These are phyloP conservation scores for Diaporthe destruens DNA, from an alignment of 2,329 filamentous ascomycete genomes.

Conservation along the genomic window DNA sequence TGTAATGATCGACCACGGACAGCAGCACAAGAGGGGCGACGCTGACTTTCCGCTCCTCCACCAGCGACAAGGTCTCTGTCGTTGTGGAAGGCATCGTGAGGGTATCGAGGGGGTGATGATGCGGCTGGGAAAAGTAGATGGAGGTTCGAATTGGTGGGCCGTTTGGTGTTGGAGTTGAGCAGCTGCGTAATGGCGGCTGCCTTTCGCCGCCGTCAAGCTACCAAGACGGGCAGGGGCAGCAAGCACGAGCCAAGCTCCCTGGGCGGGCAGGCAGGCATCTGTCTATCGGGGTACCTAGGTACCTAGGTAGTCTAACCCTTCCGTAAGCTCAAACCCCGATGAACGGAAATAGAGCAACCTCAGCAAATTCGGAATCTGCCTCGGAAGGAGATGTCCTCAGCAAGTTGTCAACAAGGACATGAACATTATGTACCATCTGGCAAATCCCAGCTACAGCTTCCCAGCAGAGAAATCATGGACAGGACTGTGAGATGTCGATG, in stretches of 20 bases:
- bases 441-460: no score
- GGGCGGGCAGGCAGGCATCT: constrained; percentile 8
- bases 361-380: neutral
- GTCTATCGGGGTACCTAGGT: no score
- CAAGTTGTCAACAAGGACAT: neutral
- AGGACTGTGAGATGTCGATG: no score
- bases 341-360: neutral
- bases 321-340: neutral
- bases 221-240: constrained; percentile 25
- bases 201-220: constrained; percentile 28
- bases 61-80: constrained; percentile 94
- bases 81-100: constrained; percentile 92
- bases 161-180: constrained; percentile 38
- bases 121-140: constrained; percentile 22
- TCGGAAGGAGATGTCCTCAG: neutral
- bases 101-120: constrained; percentile 32
- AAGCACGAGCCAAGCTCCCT: constrained; percentile 31
- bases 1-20: constrained; percentile 98
- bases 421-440: no score
- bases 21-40: constrained; percentile 98
- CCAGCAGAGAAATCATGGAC: no score
- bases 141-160: constrained; percentile 40
- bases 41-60: constrained; percentile 88
- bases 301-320: no score
- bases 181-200: constrained; percentile 34